These are phyloP conservation scores for Candida tallmaniae DNA, from an alignment of 805 yeast species.

Conservation along the genomic window DNA sequence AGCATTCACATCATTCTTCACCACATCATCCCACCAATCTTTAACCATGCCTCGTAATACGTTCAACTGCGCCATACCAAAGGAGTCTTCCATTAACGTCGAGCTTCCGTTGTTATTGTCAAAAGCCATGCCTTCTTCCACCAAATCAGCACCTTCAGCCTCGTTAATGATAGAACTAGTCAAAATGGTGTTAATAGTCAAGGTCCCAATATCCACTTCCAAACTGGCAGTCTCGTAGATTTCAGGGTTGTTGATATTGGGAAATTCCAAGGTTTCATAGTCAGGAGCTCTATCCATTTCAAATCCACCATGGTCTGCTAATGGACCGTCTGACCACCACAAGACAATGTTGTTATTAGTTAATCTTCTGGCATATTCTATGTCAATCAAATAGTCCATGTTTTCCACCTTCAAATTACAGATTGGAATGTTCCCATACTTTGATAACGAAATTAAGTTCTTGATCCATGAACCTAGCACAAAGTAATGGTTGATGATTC, in stretches of 20 bases:
- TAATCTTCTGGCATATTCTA: slow-evolving; percentile 78
- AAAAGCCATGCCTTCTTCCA: slow-evolving; percentile 39
- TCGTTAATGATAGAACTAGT: slow-evolving; percentile 82
- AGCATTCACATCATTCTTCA: slow-evolving; percentile 61
- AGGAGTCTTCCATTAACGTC: slow-evolving; percentile 75
- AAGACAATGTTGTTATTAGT: slow-evolving; percentile 61
- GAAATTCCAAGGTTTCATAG: slow-evolving; percentile 60
- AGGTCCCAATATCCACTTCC: slow-evolving; percentile 73
- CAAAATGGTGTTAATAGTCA: slow-evolving; percentile 80
- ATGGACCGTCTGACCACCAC: slow-evolving; percentile 89
- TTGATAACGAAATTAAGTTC: slow-evolving; percentile 60
- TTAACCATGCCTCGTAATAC: slow-evolving; percentile 73
- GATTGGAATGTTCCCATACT: slow-evolving; percentile 76
- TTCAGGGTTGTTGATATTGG: slow-evolving; percentile 72
- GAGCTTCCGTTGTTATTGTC: slow-evolving; percentile 39
- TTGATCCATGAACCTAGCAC: slow-evolving; percentile 70
- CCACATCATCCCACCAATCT: slow-evolving; percentile 92
- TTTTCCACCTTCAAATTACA: slow-evolving; percentile 82
- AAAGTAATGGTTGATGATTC: slow-evolving; percentile 66
- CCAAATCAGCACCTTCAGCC: slow-evolving; percentile 79
- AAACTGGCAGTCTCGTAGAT: slow-evolving; percentile 72
- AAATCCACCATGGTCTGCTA: slow-evolving; percentile 81
- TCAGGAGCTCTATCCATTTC: slow-evolving; percentile 59
- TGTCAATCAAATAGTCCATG: slow-evolving; percentile 74
- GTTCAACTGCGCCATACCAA: slow-evolving; percentile 67